Percentiles rank a stretch among this genome's conserved stretches.
Evolutionary conservation across 495 filamentous ascomycete genomes (phyloP).

Genomic region (Lepidopterella palustris): DNA sequence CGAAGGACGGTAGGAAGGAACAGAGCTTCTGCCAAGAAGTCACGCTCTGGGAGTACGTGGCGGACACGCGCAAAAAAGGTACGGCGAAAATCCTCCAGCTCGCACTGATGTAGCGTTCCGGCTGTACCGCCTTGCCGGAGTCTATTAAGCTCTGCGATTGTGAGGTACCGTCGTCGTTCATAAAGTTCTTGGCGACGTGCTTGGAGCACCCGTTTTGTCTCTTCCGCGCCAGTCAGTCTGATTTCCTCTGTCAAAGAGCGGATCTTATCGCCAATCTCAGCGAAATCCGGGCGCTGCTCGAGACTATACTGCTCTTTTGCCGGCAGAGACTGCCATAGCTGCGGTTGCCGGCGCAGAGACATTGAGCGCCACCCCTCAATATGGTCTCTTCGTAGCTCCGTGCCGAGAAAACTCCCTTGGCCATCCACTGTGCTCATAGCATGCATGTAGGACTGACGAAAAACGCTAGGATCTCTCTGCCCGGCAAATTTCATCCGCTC

Average conservation of each 20-base stretch:
- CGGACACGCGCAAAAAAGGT: background rate
- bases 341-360: background rate
- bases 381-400: background rate
- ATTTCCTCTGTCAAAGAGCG: background rate
- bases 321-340: background rate
- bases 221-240: background rate
- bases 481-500: background rate
- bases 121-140: background rate
- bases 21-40: background rate
- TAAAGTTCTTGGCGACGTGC: background rate
- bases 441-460: background rate
- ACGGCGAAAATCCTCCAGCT: background rate
- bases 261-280: background rate
- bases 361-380: background rate
- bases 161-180: conserved; percentile 2
- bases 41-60: background rate
- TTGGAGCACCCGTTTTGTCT: background rate
- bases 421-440: background rate
- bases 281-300: background rate
- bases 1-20: background rate
- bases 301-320: background rate
- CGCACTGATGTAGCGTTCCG: background rate
- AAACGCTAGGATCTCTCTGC: background rate
- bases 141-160: background rate
- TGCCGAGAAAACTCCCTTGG: background rate